Conservation (phyloP, 257 asterid species). For the Cynanchum wilfordii region DNA sequence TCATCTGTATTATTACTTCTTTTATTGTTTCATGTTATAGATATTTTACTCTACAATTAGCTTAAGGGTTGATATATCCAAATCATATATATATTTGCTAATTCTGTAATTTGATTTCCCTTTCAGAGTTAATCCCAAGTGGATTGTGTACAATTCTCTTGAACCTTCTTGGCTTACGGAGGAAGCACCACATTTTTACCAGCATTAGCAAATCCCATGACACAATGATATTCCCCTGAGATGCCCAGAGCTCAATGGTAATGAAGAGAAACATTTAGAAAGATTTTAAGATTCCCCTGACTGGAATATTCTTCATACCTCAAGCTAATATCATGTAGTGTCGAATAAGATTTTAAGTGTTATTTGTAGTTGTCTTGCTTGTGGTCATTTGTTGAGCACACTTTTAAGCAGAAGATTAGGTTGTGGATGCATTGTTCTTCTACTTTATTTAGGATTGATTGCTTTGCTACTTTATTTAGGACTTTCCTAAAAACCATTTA, state of each 20-base stretch:
- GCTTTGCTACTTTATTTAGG: too few species aligned
- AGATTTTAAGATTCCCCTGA: too few species aligned
- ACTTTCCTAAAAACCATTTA: too few species aligned
- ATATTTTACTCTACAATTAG: not conserved
- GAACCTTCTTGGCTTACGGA: constrained; percentile 90
- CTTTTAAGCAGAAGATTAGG: too few species aligned
- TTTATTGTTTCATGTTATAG: not conserved
- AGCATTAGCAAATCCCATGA: constrained; percentile 41
- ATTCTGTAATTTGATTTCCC: not conserved
- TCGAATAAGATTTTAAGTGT: too few species aligned
- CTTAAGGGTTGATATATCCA: not conserved
- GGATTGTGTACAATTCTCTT: constrained; percentile 76
- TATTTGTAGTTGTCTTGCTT: too few species aligned
- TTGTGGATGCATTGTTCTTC: too few species aligned
- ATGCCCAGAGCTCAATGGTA: not conserved
- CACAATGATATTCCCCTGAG: constrained; percentile 39
- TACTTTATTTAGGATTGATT: too few species aligned
- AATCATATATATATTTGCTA: not conserved
- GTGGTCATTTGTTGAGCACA: too few species aligned
- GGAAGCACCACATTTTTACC: constrained; percentile 90
- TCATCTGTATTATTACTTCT: constrained; percentile 53
- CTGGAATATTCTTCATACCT: too few species aligned
- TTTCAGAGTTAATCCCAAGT: constrained; percentile 88
- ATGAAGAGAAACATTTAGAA: not conserved
- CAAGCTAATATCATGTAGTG: too few species aligned